Evolutionary conservation across 2,329 filamentous ascomycete species (phyloP), one percentile per base, ranked within the genome.

Genomic region (Alternaria brassicicola): DNA sequence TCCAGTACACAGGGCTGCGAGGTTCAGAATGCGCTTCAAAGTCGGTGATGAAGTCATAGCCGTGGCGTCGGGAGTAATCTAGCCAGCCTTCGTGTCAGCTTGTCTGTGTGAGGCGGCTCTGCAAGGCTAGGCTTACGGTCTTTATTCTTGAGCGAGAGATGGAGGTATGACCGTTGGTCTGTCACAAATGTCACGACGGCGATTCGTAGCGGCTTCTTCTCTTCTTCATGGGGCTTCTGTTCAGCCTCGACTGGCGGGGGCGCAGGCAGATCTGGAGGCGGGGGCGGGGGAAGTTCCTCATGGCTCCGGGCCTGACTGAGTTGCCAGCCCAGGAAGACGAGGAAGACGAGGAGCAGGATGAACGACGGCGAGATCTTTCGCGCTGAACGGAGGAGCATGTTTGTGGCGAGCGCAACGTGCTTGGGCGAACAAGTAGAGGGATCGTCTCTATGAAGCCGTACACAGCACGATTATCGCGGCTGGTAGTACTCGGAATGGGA

Each of bases 51-150:
- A 80, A 65, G 57, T 77, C 76, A 58, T 78, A 77, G 60, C 73
- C 73, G 57, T 80, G 77, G 50, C 75, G 77, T 38, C 72, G 73
- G 0, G 73, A 74, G 47, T 79, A 79, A 54, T 76, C 77, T 78
- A 21, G 8, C 4, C 0, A n/a, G 35, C 10, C 6, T 6, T 19
- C 57, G 41, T 57, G 56, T 65, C 53, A 57, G 52, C n/a, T 26
- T 4, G 17, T 19, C 6, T 19, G 7, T n/a, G 17, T 17, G 25
- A 15, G 30, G 10, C 13, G 15, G 9, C 12, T 1, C 13, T n/a
- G 31, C 19, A 31, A 35, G 28, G 9, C 35, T 21, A 21, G 4
- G 56, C 73, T 65, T 63, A 78, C 76, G 71, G 42, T 74, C 71
- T 62, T 78, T 77, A 55, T 73, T 77, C 62, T 73, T 74, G n/a